These are phyloP conservation scores for Stemphylium vesicarium DNA, from an alignment of 2,329 filamentous ascomycete species.

Conservation along the genomic window DNA sequence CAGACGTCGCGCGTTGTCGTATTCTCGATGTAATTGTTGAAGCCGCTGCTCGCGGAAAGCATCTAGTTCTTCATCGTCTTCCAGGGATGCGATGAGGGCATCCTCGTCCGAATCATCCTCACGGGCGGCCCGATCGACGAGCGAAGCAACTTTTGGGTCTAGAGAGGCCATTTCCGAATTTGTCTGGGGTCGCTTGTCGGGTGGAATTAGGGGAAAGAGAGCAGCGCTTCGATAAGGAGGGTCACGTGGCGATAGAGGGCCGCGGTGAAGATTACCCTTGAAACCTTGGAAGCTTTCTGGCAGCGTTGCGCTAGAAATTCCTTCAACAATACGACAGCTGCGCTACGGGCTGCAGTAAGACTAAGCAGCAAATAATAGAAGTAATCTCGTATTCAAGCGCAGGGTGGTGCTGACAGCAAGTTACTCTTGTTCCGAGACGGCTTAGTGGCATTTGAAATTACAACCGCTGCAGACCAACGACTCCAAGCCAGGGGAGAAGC, in stretches of 20 bases:
- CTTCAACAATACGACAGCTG: background rate
- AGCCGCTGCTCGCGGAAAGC: constrained; percentile 63
- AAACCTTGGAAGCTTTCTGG: background rate
- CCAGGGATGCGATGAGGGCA: constrained; percentile 65
- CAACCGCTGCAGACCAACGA: constrained; percentile 19
- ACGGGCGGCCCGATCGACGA: constrained; percentile 54
- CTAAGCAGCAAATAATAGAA: constrained; percentile 11
- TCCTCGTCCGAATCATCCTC: constrained; percentile 62
- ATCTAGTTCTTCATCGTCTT: constrained; percentile 60
- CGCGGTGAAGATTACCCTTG: background rate
- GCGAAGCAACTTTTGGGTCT: constrained; percentile 58
- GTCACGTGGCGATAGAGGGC: constrained; percentile 23
- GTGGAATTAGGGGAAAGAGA: constrained; percentile 19
- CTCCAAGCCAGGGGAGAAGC: constrained; percentile 35
- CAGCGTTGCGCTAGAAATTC: background rate
- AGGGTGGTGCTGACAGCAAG: constrained; percentile 26
- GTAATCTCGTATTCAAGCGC: constrained; percentile 5
- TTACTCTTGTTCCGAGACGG: constrained; percentile 23
- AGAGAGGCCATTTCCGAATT: constrained; percentile 51
- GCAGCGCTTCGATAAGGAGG: constrained; percentile 17
- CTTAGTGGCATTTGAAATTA: constrained; percentile 41
- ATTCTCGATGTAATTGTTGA: constrained; percentile 64
- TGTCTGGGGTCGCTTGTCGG: constrained; percentile 23
- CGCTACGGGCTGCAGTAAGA: background rate
- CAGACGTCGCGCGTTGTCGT: constrained; percentile 59